A percentile compares a stretch with the other conserved stretches of the same genome.
phyloP scores from a whole-genome alignment of 169 alveolate species.

The Plasmodium gaboni region DNA sequence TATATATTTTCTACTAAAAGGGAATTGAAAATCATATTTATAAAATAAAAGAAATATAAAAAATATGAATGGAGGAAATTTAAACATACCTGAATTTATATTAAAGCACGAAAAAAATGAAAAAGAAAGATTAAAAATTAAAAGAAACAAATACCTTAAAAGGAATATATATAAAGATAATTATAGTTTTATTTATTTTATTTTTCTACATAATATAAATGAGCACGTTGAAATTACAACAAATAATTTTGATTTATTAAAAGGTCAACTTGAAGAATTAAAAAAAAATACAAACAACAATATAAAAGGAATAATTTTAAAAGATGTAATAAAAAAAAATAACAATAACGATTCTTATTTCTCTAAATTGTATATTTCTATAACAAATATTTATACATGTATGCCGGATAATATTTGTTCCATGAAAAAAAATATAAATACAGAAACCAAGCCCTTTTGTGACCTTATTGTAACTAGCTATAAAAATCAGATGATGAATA shows the following conservation, averaged over 20 bases:
- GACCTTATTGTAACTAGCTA: slow-evolving; percentile 27
- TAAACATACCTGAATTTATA: slow-evolving; percentile 37
- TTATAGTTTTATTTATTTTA: slow-evolving; percentile 45
- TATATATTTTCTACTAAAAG: no score
- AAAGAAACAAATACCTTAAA: slow-evolving; percentile 16
- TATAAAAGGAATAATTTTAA: slow-evolving; percentile 49
- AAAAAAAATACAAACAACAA: slow-evolving; percentile 35
- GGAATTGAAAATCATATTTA: no score
- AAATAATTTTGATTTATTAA: slow-evolving; percentile 36
- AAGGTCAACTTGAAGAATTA: slow-evolving; percentile 42
- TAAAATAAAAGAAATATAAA: not conserved
- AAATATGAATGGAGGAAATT: slow-evolving; percentile 40
- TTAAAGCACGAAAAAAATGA: slow-evolving; percentile 34
- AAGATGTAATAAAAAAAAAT: slow-evolving; percentile 15
- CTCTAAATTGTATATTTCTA: slow-evolving; percentile 27
- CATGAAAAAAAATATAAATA: not conserved
- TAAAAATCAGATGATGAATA: slow-evolving; percentile 45
- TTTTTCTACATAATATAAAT: slow-evolving; percentile 57
- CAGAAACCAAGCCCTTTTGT: not conserved
- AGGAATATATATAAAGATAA: not conserved
- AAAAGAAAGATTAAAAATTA: slow-evolving; percentile 47
- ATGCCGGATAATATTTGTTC: slow-evolving; percentile 11
- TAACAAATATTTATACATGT: slow-evolving; percentile 33
- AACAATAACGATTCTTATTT: not conserved
- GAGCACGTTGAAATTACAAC: slow-evolving; percentile 34